phyloP scores from a whole-genome alignment of 257 asterid genomes.

The Ligustrum vulgare region DNA sequence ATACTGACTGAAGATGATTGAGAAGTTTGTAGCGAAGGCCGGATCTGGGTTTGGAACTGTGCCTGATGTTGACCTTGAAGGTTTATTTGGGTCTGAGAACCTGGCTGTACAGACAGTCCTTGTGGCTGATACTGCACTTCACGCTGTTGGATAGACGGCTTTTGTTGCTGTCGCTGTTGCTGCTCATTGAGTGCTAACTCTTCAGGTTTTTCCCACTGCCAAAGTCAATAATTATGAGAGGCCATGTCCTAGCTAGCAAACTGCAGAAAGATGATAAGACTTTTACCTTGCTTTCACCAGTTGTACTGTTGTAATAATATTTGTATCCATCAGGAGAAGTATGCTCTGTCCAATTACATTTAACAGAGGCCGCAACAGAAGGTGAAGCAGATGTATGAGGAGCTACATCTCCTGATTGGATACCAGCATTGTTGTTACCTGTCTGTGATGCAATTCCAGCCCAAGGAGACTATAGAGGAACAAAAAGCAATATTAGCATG shows the following conservation, averaged over 20 bases:
- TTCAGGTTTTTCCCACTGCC: conserved; percentile 95
- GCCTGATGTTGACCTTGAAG: conserved; percentile 53
- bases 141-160: conserved; percentile 47
- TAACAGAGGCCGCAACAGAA: conserved; percentile 30
- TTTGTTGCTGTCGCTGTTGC: conserved; percentile 41
- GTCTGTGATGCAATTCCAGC: conserved; percentile 51
- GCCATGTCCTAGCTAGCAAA: conserved; percentile 5
- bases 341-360: conserved; percentile 90
- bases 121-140: conserved; percentile 51
- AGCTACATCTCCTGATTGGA: conserved; percentile 45
- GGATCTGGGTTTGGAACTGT: conserved; percentile 51
- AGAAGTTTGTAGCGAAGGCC: conserved; percentile 57
- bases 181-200: conserved; percentile 62
- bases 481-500: conserved; percentile 2
- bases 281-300: conserved; percentile 95
- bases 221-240: conserved; percentile 18
- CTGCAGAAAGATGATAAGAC: conserved; percentile 12
- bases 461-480: conserved; percentile 60
- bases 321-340: conserved; percentile 91
- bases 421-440: conserved; percentile 32
- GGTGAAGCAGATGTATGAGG: conserved; percentile 41
- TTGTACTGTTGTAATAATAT: conserved; percentile 76
- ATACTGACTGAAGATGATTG: conserved; percentile 56
- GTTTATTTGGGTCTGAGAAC: conserved; percentile 59
- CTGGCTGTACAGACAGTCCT: conserved; percentile 49